Base-by-base conservation (phyloP, 2,329 filamentous ascomycete genomes). In the Sclerotinia spermophila region DNA sequence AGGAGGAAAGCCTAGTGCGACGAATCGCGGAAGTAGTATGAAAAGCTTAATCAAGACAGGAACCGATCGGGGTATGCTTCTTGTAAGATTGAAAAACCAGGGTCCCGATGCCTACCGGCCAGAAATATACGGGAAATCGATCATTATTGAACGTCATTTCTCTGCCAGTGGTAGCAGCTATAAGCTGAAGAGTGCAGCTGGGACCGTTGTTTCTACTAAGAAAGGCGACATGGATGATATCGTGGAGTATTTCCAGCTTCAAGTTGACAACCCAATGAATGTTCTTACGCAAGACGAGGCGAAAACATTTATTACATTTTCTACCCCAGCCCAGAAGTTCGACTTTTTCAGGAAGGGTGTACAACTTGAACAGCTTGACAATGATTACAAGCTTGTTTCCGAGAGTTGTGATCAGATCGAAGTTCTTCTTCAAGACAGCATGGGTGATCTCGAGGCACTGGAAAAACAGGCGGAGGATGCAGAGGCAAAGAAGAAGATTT, bases 221-320 rank as follows among this genome's bases (percentile, higher is more conserved):
- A 96, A 92, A 79, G 84, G 87, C 13, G 95, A 97, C 75, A 86
- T 99, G 13, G 94, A 97, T 75, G 92, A 97, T 74, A 95, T 99
- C 62, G 90, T 93, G 56, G 96, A 99, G 79, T 96, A 93, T 79
- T 98, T 94, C 79, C 92, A 91, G 56, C 84, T 99, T 56, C 95
- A 98, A 79, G 93, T 99, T 71, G 95, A 98, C 78, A 99, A 99
- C 76, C 96, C 96, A 0, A 90, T 99, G 83, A 98, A 96, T 72
- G 92, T 98, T 10, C 85, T 99, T 27, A 97, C 94, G 0, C 96
- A 99, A 80, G 96, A 99, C 79, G 94, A 94, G 81, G 96, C 96
- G 17, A 89, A 96, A 17, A 92, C 97, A 71, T 99, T 99, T 77
- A 86, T 99, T 58, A 97, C 95, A 78, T 88, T 90, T 48, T 95